Percentiles rank a stretch among this genome's conserved stretches.
Evolutionary conservation across 2,329 filamentous ascomycete species (phyloP).

Genomic region (Periconia sp.): DNA sequence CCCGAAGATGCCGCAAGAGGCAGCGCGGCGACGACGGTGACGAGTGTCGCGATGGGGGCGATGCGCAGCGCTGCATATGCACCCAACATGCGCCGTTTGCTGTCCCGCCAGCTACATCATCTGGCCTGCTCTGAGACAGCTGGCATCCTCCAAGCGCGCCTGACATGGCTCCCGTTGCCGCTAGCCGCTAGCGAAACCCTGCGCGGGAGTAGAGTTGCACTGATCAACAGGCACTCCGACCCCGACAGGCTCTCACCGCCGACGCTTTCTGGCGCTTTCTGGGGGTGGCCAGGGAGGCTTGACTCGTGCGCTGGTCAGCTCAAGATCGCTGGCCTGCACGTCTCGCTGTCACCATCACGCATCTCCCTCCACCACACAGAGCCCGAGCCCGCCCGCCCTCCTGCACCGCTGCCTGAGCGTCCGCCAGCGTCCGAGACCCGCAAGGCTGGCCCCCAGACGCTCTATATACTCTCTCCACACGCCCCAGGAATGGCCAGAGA

Average conservation of each 20-base stretch:
- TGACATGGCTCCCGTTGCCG: constrained; percentile 32
- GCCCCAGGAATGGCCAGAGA: constrained; percentile 42
- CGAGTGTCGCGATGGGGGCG: constrained; percentile 4
- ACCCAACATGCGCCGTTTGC: constrained; percentile 11
- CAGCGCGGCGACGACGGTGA: constrained; percentile 12
- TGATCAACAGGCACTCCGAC: constrained; percentile 37
- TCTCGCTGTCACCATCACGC: constrained; percentile 37
- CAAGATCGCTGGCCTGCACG: constrained; percentile 32
- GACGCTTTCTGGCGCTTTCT: constrained; percentile 19
- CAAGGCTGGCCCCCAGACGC: constrained; percentile 34
- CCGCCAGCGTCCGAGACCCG: constrained; percentile 36
- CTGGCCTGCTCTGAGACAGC: constrained; percentile 26
- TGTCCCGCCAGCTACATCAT: constrained; percentile 25
- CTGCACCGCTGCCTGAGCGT: constrained; percentile 43
- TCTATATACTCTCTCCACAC: constrained; percentile 31
- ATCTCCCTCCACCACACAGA: constrained; percentile 33
- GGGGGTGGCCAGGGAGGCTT: constrained; percentile 23
- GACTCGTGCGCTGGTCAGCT: constrained; percentile 34
- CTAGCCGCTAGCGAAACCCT: constrained; percentile 32
- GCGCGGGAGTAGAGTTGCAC: constrained; percentile 25
- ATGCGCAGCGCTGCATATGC: constrained; percentile 5
- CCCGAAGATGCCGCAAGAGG: constrained; percentile 25
- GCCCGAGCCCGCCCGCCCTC: constrained; percentile 25
- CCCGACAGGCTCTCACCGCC: constrained; percentile 36
- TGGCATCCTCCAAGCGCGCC: constrained; percentile 34